A percentile compares a stretch with the other conserved stretches of the same genome.
Evolutionary conservation across 2,329 filamentous ascomycete genomes (phyloP).

Genomic region (Claviceps quebecensis): DNA sequence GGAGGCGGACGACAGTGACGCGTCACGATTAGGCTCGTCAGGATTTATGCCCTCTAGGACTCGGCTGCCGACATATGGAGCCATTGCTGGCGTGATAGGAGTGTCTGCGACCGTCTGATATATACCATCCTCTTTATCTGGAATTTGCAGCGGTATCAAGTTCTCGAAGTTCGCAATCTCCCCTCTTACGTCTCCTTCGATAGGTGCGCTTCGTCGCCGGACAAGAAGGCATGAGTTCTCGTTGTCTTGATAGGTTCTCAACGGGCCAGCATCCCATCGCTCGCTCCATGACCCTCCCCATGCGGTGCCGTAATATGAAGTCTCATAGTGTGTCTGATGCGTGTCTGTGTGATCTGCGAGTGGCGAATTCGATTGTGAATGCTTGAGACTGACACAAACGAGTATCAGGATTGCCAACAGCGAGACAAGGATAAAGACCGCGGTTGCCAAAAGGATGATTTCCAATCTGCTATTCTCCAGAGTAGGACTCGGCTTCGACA

Average conservation of each 20-base stretch:
- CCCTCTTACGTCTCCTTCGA: conserved; percentile 13
- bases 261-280: conserved; percentile 4
- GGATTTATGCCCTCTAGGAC: neutral
- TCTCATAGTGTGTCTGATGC: too few species aligned
- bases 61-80: neutral
- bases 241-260: conserved; percentile 9
- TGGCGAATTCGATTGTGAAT: conserved; percentile 1
- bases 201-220: conserved; percentile 14
- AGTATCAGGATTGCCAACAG: conserved; percentile 19
- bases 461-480: conserved; percentile 18
- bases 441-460: conserved; percentile 20
- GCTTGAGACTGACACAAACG: conserved; percentile 13
- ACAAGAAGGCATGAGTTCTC: conserved; percentile 12
- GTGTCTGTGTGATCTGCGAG: neutral
- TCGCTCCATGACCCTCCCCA: conserved; percentile 10
- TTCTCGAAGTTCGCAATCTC: conserved; percentile 12
- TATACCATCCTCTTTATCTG: neutral
- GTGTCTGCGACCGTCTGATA: neutral
- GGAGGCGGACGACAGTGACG: conserved; percentile 11
- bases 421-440: conserved; percentile 19
- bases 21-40: neutral
- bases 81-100: neutral
- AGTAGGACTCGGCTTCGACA: conserved; percentile 12
- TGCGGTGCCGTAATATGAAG: conserved; percentile 2
- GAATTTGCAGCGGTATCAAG: neutral